These are phyloP conservation scores for Dillenia suffruticosa DNA, from an alignment of 164 flowering plant genomes.

Conservation along the genomic window DNA sequence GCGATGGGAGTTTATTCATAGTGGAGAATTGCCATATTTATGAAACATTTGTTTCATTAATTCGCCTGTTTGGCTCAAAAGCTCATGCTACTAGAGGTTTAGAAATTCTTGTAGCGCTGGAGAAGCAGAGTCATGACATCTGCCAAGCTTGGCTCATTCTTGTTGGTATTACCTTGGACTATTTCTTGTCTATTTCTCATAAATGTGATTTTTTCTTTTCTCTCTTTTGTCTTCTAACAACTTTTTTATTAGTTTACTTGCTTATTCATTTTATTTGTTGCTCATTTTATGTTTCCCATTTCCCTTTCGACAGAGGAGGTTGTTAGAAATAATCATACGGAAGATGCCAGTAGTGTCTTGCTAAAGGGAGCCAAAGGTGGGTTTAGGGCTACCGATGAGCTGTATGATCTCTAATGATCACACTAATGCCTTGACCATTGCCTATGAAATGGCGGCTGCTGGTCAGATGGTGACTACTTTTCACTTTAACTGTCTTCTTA, in stretches of 20 bases:
- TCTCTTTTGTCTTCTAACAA: too few relatives aligned
- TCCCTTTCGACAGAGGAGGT: conserved; percentile 61
- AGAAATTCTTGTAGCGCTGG: conserved; percentile 94
- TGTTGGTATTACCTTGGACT: conserved; percentile 43
- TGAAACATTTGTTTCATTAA: conserved; percentile 78
- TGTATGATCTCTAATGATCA: conserved; percentile 53
- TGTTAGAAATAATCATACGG: conserved; percentile 56
- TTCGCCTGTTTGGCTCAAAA: conserved; percentile 78
- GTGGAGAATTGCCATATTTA: conserved; percentile 81
- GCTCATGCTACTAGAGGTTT: conserved; percentile 76
- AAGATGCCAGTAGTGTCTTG: conserved; percentile 82
- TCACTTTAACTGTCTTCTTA: conserved; percentile 94
- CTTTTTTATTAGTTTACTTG: too few relatives aligned
- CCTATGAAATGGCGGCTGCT: conserved; percentile 71
- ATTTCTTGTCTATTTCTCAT: neutral
- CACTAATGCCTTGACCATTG: too few relatives aligned
- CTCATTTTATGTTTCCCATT: too few relatives aligned
- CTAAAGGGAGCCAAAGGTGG: conserved; percentile 89
- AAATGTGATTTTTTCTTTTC: too few relatives aligned
- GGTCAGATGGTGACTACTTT: conserved; percentile 93
- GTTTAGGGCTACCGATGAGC: conserved; percentile 76
- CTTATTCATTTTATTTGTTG: too few relatives aligned
- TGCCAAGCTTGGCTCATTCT: conserved; percentile 89
- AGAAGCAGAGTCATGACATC: conserved; percentile 74
- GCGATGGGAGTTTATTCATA: conserved; percentile 65